Evolutionary conservation across 352 stramenopile genomes (phyloP).

Genomic region (Phytopythium vexans): DNA sequence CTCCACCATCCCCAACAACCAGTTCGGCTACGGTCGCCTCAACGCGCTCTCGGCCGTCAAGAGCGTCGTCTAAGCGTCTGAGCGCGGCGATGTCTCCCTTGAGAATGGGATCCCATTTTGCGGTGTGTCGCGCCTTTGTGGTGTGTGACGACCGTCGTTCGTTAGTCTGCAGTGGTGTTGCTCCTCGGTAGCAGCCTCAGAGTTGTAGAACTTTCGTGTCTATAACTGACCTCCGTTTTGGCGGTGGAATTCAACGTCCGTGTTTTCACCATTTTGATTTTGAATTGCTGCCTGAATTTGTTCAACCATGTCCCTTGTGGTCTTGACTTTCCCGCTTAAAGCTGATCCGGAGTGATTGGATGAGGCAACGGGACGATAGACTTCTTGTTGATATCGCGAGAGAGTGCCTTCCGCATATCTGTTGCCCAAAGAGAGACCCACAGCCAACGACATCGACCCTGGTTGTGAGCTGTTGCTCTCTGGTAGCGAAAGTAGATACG

Average conservation of each 20-base stretch:
- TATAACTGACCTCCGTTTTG: no score
- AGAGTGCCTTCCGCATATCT: conserved; percentile 94
- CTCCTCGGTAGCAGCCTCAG: no score
- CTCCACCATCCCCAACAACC: conserved; percentile 37
- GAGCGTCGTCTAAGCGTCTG: not conserved
- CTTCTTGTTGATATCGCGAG: conserved; percentile 86
- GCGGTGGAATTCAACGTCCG: no score
- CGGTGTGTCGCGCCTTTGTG: no score
- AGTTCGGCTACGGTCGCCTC: conserved; percentile 32
- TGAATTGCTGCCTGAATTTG: no score
- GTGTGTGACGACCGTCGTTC: no score
- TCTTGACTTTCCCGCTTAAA: conserved; percentile 15
- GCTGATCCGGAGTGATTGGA: conserved; percentile 80
- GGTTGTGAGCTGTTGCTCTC: no score
- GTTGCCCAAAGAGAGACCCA: conserved; percentile 5
- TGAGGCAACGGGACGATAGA: conserved; percentile 88
- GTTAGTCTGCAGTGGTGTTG: no score
- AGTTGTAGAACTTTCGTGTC: no score
- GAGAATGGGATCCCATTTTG: no score
- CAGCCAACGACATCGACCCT: not conserved
- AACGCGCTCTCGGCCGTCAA: conserved; percentile 21
- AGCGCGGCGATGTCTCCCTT: not conserved
- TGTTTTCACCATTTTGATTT: no score
- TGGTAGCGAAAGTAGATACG: not conserved
- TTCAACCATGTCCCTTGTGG: no score